Base-by-base conservation (phyloP, 495 filamentous ascomycete species). In the Hypoxylon perforatum region DNA sequence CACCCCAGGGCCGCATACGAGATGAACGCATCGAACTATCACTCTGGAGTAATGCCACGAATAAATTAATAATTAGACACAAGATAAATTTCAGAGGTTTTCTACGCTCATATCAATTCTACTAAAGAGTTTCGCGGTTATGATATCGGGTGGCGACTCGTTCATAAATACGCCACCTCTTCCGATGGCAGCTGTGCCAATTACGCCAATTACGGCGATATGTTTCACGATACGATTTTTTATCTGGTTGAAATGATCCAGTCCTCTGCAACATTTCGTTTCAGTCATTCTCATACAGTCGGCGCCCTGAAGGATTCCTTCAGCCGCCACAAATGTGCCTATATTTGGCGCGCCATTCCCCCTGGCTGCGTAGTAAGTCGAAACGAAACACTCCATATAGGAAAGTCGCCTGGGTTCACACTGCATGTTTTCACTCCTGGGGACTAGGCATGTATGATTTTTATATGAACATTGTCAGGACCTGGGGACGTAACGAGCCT, bases 291-390 rank as follows among this genome's bases (percentile, higher is more conserved):
- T 44, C 36, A 41, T 21, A 18, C 35, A 61, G 46, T 33, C 44
- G 22, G n/a, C 22, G 49, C 28, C 18, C 28, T 56, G n/a, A 56
- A 66, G 56, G 35, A 66, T 57, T 50, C 41, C 57, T 62, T 57
- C 57, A 30, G 52, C 59, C 42, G 17, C 49, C 0, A n/a, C 60
- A 18, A 4, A n/a, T n/a, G 30, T 14, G 18, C 28, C 56, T 61
- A 66, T 60, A 56, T 55, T 66, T 66, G 42, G 63, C 12, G 22
- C 38, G 9, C 28, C 39, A 15, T 50, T 39, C 50, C 64, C 57
- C 59, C 42, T 62, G 47, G 17, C 47, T 7, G 55, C 41, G 15
- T 56, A 59, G 65, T 68, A 63, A 63, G 46, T 38, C n/a, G 25
- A 22, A 7, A 36, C 47, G 9, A 62, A 48, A 48, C n/a, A 63